Evolutionary conservation across 2,329 filamentous ascomycete species (phyloP).

Genomic region (Ceratocystis papillata): DNA sequence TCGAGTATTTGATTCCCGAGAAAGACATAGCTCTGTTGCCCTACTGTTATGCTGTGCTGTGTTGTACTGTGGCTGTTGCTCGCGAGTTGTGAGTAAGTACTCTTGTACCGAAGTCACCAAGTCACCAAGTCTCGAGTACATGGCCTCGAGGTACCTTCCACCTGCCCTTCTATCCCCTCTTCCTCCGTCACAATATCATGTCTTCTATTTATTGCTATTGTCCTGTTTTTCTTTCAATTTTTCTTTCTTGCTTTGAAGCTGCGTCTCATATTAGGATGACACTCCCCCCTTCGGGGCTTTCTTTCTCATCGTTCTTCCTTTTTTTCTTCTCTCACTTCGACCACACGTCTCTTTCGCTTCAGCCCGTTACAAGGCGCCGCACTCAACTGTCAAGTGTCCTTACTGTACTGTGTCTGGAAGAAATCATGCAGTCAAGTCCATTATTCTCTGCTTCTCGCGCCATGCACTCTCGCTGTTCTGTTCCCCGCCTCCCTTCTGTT

Average conservation of each 20-base stretch:
- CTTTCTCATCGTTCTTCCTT: background rate
- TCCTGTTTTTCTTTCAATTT: background rate
- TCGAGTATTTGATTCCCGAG: background rate
- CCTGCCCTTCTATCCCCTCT: background rate
- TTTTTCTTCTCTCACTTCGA: background rate
- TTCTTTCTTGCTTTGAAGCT: too few relatives aligned
- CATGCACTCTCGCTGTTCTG: background rate
- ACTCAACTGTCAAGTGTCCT: background rate
- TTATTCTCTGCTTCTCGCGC: background rate
- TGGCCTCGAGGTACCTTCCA: background rate
- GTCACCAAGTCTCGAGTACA: slow-evolving; percentile 13
- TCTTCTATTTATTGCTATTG: background rate
- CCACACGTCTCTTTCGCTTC: background rate
- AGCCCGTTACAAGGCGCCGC: background rate
- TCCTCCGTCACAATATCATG: background rate
- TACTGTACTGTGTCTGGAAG: background rate
- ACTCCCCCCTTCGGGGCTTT: background rate
- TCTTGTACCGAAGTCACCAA: slow-evolving; percentile 10
- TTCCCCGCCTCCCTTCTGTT: background rate
- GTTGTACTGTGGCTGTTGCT: background rate
- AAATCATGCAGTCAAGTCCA: background rate
- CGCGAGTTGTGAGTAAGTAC: background rate
- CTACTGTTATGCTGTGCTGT: background rate
- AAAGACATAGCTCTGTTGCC: background rate
- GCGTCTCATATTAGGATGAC: slow-evolving; percentile 1